phyloP scores from a whole-genome alignment of 2,329 filamentous ascomycete genomes.

The Hansfordia pulvinata region DNA sequence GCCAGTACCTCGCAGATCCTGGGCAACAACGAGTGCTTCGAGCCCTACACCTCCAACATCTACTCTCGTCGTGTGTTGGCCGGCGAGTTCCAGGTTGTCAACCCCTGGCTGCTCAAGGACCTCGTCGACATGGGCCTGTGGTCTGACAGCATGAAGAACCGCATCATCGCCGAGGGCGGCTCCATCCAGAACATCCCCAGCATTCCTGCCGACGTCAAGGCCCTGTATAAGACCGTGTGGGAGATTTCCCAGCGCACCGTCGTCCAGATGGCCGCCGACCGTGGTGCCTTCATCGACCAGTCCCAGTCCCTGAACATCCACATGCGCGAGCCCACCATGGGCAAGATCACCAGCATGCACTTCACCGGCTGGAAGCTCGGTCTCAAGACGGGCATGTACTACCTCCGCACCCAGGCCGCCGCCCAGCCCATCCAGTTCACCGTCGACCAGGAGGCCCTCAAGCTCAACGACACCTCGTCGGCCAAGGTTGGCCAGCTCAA shows the following conservation, averaged over 20 bases:
- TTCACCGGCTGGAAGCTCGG: constrained; percentile 98
- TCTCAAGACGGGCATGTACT: constrained; percentile 99
- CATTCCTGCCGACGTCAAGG: constrained; percentile 91
- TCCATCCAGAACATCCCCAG: constrained; percentile 96
- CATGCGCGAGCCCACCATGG: constrained; percentile 98
- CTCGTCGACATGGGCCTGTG: constrained; percentile 95
- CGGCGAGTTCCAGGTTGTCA: constrained; percentile 98
- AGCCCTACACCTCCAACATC: constrained; percentile 99
- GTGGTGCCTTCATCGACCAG: constrained; percentile 97
- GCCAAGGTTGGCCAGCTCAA: constrained; percentile 48
- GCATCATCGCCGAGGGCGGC: constrained; percentile 93
- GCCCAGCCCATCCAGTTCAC: constrained; percentile 98
- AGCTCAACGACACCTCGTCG: constrained; percentile 70
- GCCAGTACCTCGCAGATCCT: constrained; percentile 95
- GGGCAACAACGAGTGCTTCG: constrained; percentile 99
- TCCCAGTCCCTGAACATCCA: constrained; percentile 99
- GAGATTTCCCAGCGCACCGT: constrained; percentile 94
- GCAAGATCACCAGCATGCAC: constrained; percentile 99
- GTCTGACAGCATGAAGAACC: constrained; percentile 99
- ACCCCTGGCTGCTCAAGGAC: constrained; percentile 97
- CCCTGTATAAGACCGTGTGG: constrained; percentile 98
- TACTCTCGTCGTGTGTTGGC: constrained; percentile 96
- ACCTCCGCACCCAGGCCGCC: constrained; percentile 93
- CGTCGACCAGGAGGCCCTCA: constrained; percentile 90
- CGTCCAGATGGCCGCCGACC: constrained; percentile 95